These are phyloP conservation scores for Clavispora santaluciae DNA, from an alignment of 805 yeast genomes.

Conservation along the genomic window DNA sequence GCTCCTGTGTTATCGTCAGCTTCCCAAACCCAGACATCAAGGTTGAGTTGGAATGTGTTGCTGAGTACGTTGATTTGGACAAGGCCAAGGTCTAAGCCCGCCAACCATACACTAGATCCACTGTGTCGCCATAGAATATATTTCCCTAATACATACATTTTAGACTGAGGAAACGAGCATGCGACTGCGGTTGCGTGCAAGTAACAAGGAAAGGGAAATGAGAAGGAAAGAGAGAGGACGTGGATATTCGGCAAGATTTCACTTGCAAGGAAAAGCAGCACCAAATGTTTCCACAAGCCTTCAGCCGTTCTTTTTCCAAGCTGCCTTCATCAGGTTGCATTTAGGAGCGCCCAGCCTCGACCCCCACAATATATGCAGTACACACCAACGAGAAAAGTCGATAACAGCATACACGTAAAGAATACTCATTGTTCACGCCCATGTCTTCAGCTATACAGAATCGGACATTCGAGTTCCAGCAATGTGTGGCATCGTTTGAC, in stretches of 20 bases:
- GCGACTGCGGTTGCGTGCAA: too few species aligned
- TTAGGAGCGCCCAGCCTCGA: too few species aligned
- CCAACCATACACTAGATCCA: not conserved
- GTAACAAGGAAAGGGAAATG: too few species aligned
- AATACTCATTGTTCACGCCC: not conserved
- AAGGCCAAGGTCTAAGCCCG: not conserved
- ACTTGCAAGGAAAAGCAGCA: too few species aligned
- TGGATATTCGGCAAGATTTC: too few species aligned
- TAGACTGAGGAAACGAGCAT: too few species aligned
- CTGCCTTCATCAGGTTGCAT: not conserved
- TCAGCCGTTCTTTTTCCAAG: too few species aligned
- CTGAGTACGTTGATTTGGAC: constrained; percentile 1
- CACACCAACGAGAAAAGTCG: not conserved
- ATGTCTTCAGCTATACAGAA: constrained; percentile 50
- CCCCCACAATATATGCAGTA: not conserved
- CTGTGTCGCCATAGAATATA: not conserved
- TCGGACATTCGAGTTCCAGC: constrained; percentile 88
- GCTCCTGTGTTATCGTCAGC: constrained; percentile 2
- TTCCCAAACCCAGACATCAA: constrained; percentile 3
- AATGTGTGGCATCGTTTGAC: constrained; percentile 76
- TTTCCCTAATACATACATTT: too few species aligned
- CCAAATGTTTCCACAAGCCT: too few species aligned
- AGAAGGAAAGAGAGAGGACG: too few species aligned
- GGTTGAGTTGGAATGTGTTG: constrained; percentile 6
- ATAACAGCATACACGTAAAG: not conserved